Percentiles rank a stretch among this genome's conserved stretches.
Conservation (phyloP, 805 yeast genomes). For the Candida manassasensis region DNA sequence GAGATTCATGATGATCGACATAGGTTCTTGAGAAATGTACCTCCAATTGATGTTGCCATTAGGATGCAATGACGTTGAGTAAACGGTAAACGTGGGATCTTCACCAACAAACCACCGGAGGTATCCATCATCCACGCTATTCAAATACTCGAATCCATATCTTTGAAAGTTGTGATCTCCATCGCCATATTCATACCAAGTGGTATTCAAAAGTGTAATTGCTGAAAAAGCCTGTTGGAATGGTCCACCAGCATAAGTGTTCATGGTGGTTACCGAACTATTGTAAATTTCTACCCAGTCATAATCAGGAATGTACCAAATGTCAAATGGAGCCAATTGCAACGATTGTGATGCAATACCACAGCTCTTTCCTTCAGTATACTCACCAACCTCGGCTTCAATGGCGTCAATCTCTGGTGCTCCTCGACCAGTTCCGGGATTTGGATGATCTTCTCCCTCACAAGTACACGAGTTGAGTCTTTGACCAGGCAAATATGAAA, state of each 20-base stretch:
- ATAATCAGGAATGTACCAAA: constrained; percentile 92
- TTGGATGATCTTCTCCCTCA: constrained; percentile 34
- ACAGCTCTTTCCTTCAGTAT: constrained; percentile 17
- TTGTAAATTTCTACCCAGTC: constrained; percentile 71
- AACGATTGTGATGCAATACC: constrained; percentile 88
- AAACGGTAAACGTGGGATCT: constrained; percentile 67
- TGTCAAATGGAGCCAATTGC: constrained; percentile 90
- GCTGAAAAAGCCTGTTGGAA: constrained; percentile 92
- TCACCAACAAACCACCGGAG: constrained; percentile 83
- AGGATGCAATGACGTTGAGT: constrained; percentile 74
- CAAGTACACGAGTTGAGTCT: constrained; percentile 32
- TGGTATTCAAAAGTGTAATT: constrained; percentile 66
- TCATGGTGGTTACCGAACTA: constrained; percentile 66
- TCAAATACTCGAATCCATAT: constrained; percentile 72
- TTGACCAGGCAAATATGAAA: constrained; percentile 38
- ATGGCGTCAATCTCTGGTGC: constrained; percentile 77
- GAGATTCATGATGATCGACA: constrained; percentile 81
- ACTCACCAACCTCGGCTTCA: constrained; percentile 73
- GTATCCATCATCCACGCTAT: constrained; percentile 62
- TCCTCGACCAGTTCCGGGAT: constrained; percentile 33
- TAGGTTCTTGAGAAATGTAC: constrained; percentile 80
- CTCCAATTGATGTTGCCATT: constrained; percentile 89
- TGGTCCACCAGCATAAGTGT: constrained; percentile 88
- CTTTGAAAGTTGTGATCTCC: constrained; percentile 55
- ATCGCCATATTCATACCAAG: constrained; percentile 75